phyloP scores from a whole-genome alignment of 1,284 basidiomycete genomes.

The Sanghuangporus sanghuang region DNA sequence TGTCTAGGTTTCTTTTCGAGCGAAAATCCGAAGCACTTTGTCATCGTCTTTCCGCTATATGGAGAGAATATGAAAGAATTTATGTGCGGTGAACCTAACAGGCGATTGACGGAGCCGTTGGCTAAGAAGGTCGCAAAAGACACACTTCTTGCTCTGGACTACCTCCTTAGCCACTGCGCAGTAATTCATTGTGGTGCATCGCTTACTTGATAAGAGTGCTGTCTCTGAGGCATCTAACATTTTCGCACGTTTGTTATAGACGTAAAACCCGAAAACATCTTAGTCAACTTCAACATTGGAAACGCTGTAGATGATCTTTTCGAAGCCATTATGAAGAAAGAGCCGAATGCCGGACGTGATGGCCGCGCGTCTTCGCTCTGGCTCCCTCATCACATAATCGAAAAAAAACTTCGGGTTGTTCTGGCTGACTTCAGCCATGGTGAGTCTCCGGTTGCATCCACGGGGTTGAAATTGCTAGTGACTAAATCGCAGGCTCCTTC shows the following conservation, averaged over 20 bases:
- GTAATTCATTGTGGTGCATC: background rate
- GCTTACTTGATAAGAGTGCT: background rate
- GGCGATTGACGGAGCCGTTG: background rate
- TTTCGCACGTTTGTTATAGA: background rate
- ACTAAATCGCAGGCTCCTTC: too few relatives aligned
- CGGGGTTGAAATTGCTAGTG: too few relatives aligned
- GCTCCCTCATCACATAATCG: background rate
- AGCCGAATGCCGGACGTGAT: background rate
- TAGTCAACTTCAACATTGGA: background rate
- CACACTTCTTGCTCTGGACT: background rate
- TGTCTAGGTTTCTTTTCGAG: background rate
- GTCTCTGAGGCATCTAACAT: too few relatives aligned
- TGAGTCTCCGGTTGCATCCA: too few relatives aligned
- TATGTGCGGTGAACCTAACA: background rate
- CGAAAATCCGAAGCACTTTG: background rate
- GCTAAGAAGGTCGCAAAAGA: background rate
- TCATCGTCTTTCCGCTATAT: background rate
- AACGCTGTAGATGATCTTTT: background rate
- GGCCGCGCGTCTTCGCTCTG: background rate
- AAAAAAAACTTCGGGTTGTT: background rate
- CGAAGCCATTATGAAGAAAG: background rate
- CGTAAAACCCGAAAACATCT: background rate
- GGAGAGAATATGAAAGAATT: background rate
- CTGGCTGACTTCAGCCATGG: background rate
- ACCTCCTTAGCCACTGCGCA: background rate